Percentiles rank a stretch among this genome's conserved stretches.
Evolutionary conservation across 1,284 basidiomycete species (phyloP).

Genomic region (Leucocoprinus gongylophorus): DNA sequence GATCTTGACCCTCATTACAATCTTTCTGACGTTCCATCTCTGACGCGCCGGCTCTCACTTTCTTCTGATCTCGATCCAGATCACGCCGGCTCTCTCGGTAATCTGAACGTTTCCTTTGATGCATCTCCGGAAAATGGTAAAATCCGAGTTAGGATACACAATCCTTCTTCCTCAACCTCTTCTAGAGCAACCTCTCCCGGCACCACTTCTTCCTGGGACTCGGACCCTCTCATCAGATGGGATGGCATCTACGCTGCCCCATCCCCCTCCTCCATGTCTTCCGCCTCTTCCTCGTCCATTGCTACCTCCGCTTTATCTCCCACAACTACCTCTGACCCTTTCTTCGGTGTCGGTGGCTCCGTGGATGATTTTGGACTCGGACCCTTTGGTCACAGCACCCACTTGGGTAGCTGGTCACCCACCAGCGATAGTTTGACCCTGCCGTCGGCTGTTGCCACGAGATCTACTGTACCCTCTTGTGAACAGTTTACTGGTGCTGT

Average conservation of each 20-base stretch:
- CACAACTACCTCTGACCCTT: slow-evolving; percentile 38
- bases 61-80: slow-evolving; percentile 39
- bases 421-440: slow-evolving; percentile 7
- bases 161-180: slow-evolving; percentile 40
- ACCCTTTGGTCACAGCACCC: slow-evolving; percentile 25
- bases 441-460: not conserved
- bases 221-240: slow-evolving; percentile 16
- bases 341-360: slow-evolving; percentile 40
- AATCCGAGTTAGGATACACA: slow-evolving; percentile 65
- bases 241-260: slow-evolving; percentile 21
- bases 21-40: slow-evolving; percentile 19
- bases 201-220: slow-evolving; percentile 22
- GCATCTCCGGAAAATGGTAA: slow-evolving; percentile 57
- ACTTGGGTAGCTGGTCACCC: slow-evolving; percentile 23
- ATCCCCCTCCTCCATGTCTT: slow-evolving; percentile 18
- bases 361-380: slow-evolving; percentile 27
- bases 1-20: slow-evolving; percentile 39
- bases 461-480: not conserved
- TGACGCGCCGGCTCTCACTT: slow-evolving; percentile 47
- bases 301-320: slow-evolving; percentile 19
- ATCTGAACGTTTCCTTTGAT: slow-evolving; percentile 67
- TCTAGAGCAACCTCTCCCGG: slow-evolving; percentile 33
- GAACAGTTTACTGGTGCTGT: not conserved
- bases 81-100: slow-evolving; percentile 44
- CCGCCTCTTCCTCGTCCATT: slow-evolving; percentile 21